A percentile compares a stretch with the other conserved stretches of the same genome.
Evolutionary conservation across 805 yeast species (phyloP).

Genomic region (Vanderwaltozyma tropicalis): DNA sequence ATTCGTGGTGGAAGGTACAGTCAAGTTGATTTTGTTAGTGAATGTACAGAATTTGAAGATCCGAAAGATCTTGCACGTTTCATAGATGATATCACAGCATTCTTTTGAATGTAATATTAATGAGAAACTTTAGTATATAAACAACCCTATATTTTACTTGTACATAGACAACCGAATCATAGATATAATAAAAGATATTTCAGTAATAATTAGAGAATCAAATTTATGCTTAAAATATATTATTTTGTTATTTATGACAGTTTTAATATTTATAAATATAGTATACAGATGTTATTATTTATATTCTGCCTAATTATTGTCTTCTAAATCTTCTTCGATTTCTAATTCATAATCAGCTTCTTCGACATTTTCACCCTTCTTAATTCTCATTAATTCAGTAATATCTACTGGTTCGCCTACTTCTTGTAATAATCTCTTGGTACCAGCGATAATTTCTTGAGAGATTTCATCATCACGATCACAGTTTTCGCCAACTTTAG

Average conservation of each 20-base stretch:
- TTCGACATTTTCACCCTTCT: slow-evolving; percentile 31
- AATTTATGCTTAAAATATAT: too few relatives aligned
- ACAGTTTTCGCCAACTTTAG: slow-evolving; percentile 36
- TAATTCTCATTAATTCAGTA: slow-evolving; percentile 20
- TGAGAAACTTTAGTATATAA: too few relatives aligned
- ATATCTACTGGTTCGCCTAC: slow-evolving; percentile 54
- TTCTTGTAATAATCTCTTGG: slow-evolving; percentile 38
- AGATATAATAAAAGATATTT: too few relatives aligned
- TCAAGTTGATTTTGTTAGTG: slow-evolving; percentile 23
- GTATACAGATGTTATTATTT: background rate
- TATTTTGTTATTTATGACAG: too few relatives aligned
- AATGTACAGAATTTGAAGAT: slow-evolving; percentile 5
- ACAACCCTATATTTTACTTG: background rate
- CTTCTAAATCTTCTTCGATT: slow-evolving; percentile 1
- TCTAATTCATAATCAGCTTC: slow-evolving; percentile 25
- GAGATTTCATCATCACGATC: slow-evolving; percentile 38
- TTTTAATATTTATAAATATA: background rate
- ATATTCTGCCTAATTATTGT: background rate
- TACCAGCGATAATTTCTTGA: slow-evolving; percentile 47
- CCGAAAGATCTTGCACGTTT: slow-evolving; percentile 11
- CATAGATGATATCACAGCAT: slow-evolving; percentile 9
- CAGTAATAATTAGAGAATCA: too few relatives aligned
- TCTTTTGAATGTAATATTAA: background rate
- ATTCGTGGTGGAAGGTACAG: slow-evolving; percentile 18
- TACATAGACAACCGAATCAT: too few relatives aligned